Percentiles rank a stretch among this genome's conserved stretches.
These are phyloP conservation scores for Candida sphagnicola DNA, from an alignment of 805 yeast species.

Conservation along the genomic window DNA sequence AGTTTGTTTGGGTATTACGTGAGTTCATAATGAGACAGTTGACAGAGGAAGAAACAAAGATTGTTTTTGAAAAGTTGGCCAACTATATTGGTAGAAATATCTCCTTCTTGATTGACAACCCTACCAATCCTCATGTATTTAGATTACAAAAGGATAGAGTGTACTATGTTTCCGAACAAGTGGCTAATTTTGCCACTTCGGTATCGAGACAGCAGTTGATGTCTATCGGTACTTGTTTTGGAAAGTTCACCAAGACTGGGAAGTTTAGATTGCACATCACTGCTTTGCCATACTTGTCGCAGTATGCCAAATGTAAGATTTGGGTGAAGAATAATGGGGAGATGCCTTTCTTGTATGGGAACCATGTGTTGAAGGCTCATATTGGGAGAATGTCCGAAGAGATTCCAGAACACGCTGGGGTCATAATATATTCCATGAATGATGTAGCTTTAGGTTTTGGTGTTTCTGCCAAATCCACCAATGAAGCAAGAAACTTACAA, in stretches of 20 bases:
- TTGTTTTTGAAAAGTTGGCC: slow-evolving; percentile 92
- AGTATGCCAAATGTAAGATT: slow-evolving; percentile 85
- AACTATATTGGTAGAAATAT: slow-evolving; percentile 96
- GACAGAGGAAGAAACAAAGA: slow-evolving; percentile 95
- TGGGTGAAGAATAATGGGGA: slow-evolving; percentile 98
- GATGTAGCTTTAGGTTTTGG: slow-evolving; percentile 96
- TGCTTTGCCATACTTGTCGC: slow-evolving; percentile 75
- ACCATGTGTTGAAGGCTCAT: slow-evolving; percentile 94
- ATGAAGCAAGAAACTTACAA: slow-evolving; percentile 80
- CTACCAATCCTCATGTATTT: slow-evolving; percentile 88
- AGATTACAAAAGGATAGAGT: slow-evolving; percentile 95
- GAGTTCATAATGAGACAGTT: slow-evolving; percentile 88
- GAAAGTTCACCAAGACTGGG: slow-evolving; percentile 96
- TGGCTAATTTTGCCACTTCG: slow-evolving; percentile 85
- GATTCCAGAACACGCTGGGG: slow-evolving; percentile 97
- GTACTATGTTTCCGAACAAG: slow-evolving; percentile 80
- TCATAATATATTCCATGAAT: slow-evolving; percentile 83
- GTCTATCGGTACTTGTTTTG: slow-evolving; percentile 91
- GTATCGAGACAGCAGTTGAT: slow-evolving; percentile 85
- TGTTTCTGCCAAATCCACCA: slow-evolving; percentile 86
- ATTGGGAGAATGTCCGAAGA: slow-evolving; percentile 96
- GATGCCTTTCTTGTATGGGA: slow-evolving; percentile 97
- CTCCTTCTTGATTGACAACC: slow-evolving; percentile 77
- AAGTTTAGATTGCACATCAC: slow-evolving; percentile 94
- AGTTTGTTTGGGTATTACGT: no score